These are phyloP conservation scores for Pythium plurisporium DNA, from an alignment of 352 stramenopile genomes.

Conservation along the genomic window DNA sequence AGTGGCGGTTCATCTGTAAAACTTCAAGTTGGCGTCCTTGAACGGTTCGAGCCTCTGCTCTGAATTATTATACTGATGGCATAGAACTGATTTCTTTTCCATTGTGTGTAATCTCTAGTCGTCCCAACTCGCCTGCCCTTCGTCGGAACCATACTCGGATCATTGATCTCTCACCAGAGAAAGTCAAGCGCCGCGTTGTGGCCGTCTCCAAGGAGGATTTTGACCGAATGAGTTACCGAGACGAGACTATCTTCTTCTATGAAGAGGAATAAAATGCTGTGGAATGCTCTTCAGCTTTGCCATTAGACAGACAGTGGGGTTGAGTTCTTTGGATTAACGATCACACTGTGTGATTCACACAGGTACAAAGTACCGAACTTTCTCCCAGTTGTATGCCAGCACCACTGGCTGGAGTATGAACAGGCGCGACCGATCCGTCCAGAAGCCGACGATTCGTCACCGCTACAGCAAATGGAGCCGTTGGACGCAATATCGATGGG, in stretches of 20 bases:
- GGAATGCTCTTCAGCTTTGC: too few relatives aligned
- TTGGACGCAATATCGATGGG: slow-evolving; percentile 51
- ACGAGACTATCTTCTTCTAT: slow-evolving; percentile 79
- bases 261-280: slow-evolving; percentile 23
- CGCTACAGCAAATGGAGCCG: slow-evolving; percentile 9
- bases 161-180: slow-evolving; percentile 44
- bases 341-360: too few relatives aligned
- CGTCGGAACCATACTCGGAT: slow-evolving; percentile 34
- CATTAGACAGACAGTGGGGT: too few relatives aligned
- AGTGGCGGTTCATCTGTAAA: slow-evolving; percentile 19
- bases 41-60: slow-evolving; percentile 34
- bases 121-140: slow-evolving; percentile 49
- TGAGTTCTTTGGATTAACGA: too few relatives aligned
- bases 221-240: slow-evolving; percentile 49
- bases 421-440: neutral
- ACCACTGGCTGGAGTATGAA: too few relatives aligned
- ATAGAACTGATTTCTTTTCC: neutral
- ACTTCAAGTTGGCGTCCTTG: slow-evolving; percentile 56
- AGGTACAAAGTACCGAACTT: too few relatives aligned
- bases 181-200: slow-evolving; percentile 70
- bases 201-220: slow-evolving; percentile 66
- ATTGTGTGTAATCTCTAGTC: slow-evolving; percentile 21
- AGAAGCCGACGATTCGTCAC: neutral
- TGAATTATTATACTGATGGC: neutral
- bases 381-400: too few relatives aligned